phyloP scores from a whole-genome alignment of 345 rosid genomes.

The Eucalyptus decipiens region DNA sequence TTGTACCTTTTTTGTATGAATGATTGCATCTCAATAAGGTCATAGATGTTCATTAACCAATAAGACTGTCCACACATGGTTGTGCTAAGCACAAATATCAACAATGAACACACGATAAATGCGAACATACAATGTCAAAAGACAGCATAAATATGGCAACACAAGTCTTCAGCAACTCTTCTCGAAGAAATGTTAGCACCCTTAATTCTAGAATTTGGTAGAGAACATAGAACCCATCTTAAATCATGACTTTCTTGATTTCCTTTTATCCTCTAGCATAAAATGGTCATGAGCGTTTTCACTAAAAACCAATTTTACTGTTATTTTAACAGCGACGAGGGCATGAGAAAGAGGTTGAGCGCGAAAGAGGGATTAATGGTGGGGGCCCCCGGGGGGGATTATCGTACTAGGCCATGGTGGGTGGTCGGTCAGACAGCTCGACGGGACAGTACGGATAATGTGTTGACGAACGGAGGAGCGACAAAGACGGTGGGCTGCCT shows the following conservation, averaged over 20 bases:
- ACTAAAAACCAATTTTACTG: background rate
- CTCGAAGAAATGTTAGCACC: background rate
- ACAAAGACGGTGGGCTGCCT: background rate
- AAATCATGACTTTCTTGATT: background rate
- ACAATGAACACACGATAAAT: background rate
- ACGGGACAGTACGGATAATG: background rate
- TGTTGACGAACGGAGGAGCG: background rate
- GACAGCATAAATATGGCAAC: background rate
- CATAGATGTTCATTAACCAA: too few relatives aligned
- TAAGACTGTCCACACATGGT: rapidly evolving
- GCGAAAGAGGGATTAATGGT: rapidly evolving
- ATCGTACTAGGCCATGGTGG: background rate
- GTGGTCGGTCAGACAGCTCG: background rate
- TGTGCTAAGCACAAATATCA: background rate
- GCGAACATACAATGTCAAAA: background rate
- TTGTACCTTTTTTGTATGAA: too few relatives aligned
- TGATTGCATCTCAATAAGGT: too few relatives aligned
- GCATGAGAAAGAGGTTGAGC: background rate
- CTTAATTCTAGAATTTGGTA: background rate
- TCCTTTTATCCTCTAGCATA: background rate
- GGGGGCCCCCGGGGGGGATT: background rate
- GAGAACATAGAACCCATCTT: background rate
- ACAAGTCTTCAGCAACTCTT: background rate
- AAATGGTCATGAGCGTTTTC: rapidly evolving
- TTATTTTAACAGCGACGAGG: background rate